phyloP scores from a whole-genome alignment of 1,139 yeast genomes.

The Suhomyces panamericanus region DNA sequence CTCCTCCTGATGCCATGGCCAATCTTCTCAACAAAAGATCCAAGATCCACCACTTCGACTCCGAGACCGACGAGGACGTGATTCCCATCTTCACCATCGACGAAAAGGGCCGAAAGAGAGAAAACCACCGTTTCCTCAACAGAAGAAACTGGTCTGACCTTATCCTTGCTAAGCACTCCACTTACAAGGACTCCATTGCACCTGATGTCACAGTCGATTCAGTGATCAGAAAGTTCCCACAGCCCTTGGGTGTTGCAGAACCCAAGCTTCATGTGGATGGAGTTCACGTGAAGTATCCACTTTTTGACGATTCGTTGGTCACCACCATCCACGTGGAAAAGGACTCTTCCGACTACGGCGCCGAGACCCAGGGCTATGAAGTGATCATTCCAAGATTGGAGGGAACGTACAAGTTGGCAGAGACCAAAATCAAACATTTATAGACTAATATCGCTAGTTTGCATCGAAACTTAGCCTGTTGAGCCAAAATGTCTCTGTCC shows the following conservation, averaged over 20 bases:
- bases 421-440: slow-evolving; percentile 39
- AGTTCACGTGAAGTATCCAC: slow-evolving; percentile 46
- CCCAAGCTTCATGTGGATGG: slow-evolving; percentile 8
- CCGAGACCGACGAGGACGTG: slow-evolving; percentile 73
- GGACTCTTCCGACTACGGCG: slow-evolving; percentile 50
- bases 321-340: slow-evolving; percentile 74
- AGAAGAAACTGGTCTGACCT: slow-evolving; percentile 74
- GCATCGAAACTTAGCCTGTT: neutral
- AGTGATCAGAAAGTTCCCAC: slow-evolving; percentile 31
- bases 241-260: slow-evolving; percentile 19
- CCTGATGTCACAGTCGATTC: slow-evolving; percentile 8
- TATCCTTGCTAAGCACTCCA: slow-evolving; percentile 39
- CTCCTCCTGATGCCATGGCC: slow-evolving; percentile 91
- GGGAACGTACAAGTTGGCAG: slow-evolving; percentile 35
- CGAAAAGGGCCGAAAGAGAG: slow-evolving; percentile 56
- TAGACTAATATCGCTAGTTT: neutral
- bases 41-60: slow-evolving; percentile 64
- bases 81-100: slow-evolving; percentile 68
- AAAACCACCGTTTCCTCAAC: slow-evolving; percentile 64
- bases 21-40: slow-evolving; percentile 63
- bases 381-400: slow-evolving; percentile 64
- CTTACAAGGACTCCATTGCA: slow-evolving; percentile 23
- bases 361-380: slow-evolving; percentile 65
- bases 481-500: neutral
- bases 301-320: slow-evolving; percentile 58